Conservation (phyloP, 352 stramenopile genomes). For the Globisporangium polare region DNA sequence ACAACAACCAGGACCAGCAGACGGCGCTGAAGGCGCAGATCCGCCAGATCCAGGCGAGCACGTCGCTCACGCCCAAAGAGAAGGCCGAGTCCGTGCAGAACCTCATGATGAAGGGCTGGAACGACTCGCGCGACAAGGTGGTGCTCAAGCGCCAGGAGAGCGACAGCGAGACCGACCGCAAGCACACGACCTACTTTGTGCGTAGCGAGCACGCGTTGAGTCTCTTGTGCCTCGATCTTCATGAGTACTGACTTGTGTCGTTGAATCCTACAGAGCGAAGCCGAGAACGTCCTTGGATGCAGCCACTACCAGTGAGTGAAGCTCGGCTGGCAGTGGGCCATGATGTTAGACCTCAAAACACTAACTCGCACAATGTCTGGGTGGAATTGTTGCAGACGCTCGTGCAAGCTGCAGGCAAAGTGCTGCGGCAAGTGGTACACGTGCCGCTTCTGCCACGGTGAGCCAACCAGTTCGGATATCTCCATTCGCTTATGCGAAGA, state of each 20-base stretch:
- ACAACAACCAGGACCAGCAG: slow-evolving; percentile 53
- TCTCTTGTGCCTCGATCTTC: background rate
- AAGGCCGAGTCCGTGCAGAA: slow-evolving; percentile 82
- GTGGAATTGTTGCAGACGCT: slow-evolving; percentile 27
- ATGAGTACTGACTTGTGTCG: background rate
- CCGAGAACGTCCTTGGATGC: slow-evolving; percentile 67
- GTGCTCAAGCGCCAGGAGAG: slow-evolving; percentile 31
- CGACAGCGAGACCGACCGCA: slow-evolving; percentile 48
- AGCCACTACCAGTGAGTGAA: slow-evolving; percentile 78
- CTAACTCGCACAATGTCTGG: background rate
- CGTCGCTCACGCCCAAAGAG: slow-evolving; percentile 71
- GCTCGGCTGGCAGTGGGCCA: background rate
- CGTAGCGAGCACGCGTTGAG: background rate
- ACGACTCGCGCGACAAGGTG: slow-evolving; percentile 58
- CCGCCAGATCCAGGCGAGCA: slow-evolving; percentile 72
- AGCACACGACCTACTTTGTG: slow-evolving; percentile 52
- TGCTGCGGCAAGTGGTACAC: slow-evolving; percentile 89
- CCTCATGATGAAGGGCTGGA: slow-evolving; percentile 87
- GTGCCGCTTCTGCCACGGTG: slow-evolving; percentile 89
- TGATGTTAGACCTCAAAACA: background rate
- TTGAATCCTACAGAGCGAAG: slow-evolving; percentile 38
- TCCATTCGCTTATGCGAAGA: background rate
- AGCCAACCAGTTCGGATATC: slow-evolving; percentile 11
- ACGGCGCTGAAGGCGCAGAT: slow-evolving; percentile 68
- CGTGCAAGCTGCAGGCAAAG: slow-evolving; percentile 78